phyloP scores from a whole-genome alignment of 1,284 basidiomycete genomes.

The Tilletia walkeri region DNA sequence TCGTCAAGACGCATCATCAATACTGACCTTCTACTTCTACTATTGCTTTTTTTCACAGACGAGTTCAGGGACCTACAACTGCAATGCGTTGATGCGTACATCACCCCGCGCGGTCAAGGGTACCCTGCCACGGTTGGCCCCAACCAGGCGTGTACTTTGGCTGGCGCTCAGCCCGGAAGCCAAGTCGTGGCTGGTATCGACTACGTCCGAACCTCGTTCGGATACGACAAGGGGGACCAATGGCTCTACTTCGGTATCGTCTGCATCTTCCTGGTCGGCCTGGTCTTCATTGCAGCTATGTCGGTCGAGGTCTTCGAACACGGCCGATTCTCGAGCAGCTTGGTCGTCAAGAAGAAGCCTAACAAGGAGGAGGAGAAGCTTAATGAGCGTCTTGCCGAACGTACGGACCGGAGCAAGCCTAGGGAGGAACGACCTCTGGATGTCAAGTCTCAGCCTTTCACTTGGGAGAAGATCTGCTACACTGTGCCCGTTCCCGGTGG shows the following conservation, averaged over 20 bases:
- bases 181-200: slow-evolving; percentile 30
- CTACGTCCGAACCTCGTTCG: slow-evolving; percentile 35
- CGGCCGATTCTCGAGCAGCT: slow-evolving; percentile 24
- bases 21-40: no score
- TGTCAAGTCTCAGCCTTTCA: slow-evolving; percentile 47
- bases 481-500: slow-evolving; percentile 62
- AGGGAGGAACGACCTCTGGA: slow-evolving; percentile 20
- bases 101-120: slow-evolving; percentile 26
- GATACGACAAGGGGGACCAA: slow-evolving; percentile 28
- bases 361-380: slow-evolving; percentile 40
- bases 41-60: no score
- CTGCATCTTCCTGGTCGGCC: slow-evolving; percentile 37
- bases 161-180: slow-evolving; percentile 28
- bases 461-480: slow-evolving; percentile 58
- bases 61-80: slow-evolving; percentile 31
- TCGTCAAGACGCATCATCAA: no score
- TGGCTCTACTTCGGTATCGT: slow-evolving; percentile 42
- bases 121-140: not conserved
- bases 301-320: slow-evolving; percentile 37
- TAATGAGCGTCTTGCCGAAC: slow-evolving; percentile 37
- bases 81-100: slow-evolving; percentile 34
- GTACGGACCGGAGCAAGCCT: slow-evolving; percentile 28
- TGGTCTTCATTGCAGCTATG: slow-evolving; percentile 46
- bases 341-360: slow-evolving; percentile 37
- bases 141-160: slow-evolving; percentile 21